Evolutionary conservation across 192 early-diverging fungal species (phyloP), one percentile per base, ranked within the genome.

Genomic region (Phlyctochytrium planicorne): DNA sequence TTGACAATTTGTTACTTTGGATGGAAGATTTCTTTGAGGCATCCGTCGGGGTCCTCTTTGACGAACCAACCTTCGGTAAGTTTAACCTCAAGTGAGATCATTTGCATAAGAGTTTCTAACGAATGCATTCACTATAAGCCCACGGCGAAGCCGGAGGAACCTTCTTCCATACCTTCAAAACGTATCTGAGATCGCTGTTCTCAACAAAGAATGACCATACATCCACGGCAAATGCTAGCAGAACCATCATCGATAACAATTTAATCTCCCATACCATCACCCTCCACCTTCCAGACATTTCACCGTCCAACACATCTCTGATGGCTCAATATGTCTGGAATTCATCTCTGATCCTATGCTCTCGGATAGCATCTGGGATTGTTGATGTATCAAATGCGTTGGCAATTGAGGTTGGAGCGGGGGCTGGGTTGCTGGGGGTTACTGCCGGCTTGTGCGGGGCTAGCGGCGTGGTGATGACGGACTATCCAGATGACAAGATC

Each of bases 241-340:
- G 25, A 6, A 24, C 6, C 23, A 12, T 23, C 25, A 29, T 16
- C 59, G 17, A 61, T 24, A 36, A n/a, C 57, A 6, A 59, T 34
- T 47, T 16, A 2, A 31, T 60, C 36, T 24, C 32, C 3, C 34
- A 60, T 14, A 36, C 67, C 23, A 61, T 34, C 17, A 53, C 67
- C 30, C 59, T 60, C 67, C 1, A 50, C 53, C 3, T 47, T 6
- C 40, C 40, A 20, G 40, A 47, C 20, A 20, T 47, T 47, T 6
- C 6, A 47, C 10, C 40, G 20, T 47, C 40, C 40, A 47, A 47
- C 20, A 60, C 67, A 36, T 34, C 59, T 23, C 50, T 70, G 23
- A 62, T 63, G 68, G 68, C 68, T 4, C 68, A 70, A 24, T 60
- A 70, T 34, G 40, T 70, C 17, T 70, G 68, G 68, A 59, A 70